Conservation (phyloP, 345 rosid species). For the Linum lewisii region DNA sequence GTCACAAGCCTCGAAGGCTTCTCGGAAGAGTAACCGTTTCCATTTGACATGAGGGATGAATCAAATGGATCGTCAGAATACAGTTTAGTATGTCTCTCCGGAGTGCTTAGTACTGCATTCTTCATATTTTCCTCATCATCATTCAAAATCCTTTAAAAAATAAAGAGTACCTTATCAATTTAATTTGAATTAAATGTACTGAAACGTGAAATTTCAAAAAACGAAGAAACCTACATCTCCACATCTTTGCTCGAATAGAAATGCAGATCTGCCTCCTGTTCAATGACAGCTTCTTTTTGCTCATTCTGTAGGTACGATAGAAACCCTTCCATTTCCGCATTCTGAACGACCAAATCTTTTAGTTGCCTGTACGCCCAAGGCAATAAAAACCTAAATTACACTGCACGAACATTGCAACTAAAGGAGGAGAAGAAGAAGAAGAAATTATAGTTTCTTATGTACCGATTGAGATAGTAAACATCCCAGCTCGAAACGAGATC, state of each 20-base stretch:
- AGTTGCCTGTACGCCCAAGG: slow-evolving; percentile 35
- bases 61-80: slow-evolving; percentile 34
- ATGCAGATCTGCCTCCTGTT: slow-evolving; percentile 57
- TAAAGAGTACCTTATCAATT: neutral
- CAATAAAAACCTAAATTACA: neutral
- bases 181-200: neutral
- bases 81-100: slow-evolving; percentile 31
- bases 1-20: slow-evolving; percentile 51
- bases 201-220: slow-evolving; percentile 1
- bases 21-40: slow-evolving; percentile 51
- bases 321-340: slow-evolving; percentile 83
- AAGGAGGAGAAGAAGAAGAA: neutral
- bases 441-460: neutral
- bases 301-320: slow-evolving; percentile 68
- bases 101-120: slow-evolving; percentile 43
- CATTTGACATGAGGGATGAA: slow-evolving; percentile 29
- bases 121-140: slow-evolving; percentile 41
- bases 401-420: neutral
- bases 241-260: slow-evolving; percentile 76
- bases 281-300: slow-evolving; percentile 51
- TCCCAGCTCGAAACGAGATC: slow-evolving; percentile 94
- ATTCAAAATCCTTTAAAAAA: slow-evolving; percentile 47
- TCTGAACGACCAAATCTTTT: slow-evolving; percentile 40
- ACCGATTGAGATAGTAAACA: slow-evolving; percentile 80
- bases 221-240: slow-evolving; percentile 54